These are phyloP conservation scores for Cladophialophora exuberans DNA, from an alignment of 2,329 filamentous ascomycete genomes.

Conservation along the genomic window DNA sequence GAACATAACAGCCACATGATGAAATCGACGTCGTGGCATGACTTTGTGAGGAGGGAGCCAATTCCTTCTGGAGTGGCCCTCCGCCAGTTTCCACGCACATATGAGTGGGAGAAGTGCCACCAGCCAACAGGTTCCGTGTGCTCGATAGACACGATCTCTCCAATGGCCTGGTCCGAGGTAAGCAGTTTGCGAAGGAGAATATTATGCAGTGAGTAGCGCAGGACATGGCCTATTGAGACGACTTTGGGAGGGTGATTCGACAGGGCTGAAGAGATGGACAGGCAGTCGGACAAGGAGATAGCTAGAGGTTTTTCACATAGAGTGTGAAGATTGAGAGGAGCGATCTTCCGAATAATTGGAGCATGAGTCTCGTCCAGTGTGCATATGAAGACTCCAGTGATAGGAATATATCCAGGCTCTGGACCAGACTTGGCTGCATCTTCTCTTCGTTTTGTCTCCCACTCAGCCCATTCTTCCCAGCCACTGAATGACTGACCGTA, in stretches of 20 bases:
- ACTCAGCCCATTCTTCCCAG: slow-evolving; percentile 74
- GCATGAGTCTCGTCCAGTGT: slow-evolving; percentile 88
- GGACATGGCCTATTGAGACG: slow-evolving; percentile 91
- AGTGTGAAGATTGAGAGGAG: slow-evolving; percentile 72
- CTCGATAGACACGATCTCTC: slow-evolving; percentile 81
- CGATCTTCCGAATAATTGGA: slow-evolving; percentile 75
- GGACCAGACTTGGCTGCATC: slow-evolving; percentile 52
- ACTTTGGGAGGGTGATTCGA: slow-evolving; percentile 49
- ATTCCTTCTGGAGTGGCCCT: slow-evolving; percentile 74
- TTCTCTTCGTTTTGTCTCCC: slow-evolving; percentile 66
- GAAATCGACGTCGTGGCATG: slow-evolving; percentile 94
- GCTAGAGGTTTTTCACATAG: slow-evolving; percentile 96
- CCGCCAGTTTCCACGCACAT: slow-evolving; percentile 92
- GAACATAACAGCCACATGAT: slow-evolving; percentile 88
- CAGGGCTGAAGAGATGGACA: slow-evolving; percentile 49
- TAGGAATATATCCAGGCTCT: slow-evolving; percentile 54
- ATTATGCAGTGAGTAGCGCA: slow-evolving; percentile 93
- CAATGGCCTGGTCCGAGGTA: slow-evolving; percentile 73
- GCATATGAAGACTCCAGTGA: slow-evolving; percentile 65
- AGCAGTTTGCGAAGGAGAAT: slow-evolving; percentile 79
- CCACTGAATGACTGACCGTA: slow-evolving; percentile 71
- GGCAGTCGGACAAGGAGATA: slow-evolving; percentile 75
- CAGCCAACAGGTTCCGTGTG: slow-evolving; percentile 94
- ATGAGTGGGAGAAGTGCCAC: slow-evolving; percentile 94
- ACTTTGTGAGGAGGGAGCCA: slow-evolving; percentile 84